phyloP scores from a whole-genome alignment of 2,329 filamentous ascomycete genomes.

The Colletotrichum paranaense region DNA sequence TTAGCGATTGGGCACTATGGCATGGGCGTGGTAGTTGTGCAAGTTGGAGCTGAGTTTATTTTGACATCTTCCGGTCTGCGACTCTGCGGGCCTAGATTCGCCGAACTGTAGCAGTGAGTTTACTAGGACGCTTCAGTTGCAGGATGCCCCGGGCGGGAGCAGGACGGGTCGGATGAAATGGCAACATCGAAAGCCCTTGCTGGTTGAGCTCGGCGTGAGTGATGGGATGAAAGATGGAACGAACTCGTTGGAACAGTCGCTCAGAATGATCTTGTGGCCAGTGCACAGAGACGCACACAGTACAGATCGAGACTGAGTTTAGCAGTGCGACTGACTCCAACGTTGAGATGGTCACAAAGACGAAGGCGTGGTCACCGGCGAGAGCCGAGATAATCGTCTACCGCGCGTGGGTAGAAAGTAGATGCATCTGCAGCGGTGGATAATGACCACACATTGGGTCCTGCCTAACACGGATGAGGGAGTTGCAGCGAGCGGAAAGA shows the following conservation, averaged over 20 bases:
- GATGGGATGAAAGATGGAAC: not conserved
- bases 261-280: not conserved
- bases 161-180: constrained; percentile 3
- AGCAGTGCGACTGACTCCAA: no score
- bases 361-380: no score
- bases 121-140: not conserved
- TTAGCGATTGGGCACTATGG: no score
- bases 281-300: not conserved
- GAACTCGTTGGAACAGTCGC: not conserved
- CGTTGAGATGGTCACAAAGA: no score
- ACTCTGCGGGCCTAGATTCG: not conserved
- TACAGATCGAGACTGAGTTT: not conserved
- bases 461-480: not conserved
- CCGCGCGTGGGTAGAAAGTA: not conserved
- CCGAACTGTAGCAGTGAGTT: constrained; percentile 11
- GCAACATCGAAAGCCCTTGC: not conserved
- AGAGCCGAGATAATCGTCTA: not conserved
- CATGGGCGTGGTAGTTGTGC: no score
- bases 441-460: not conserved
- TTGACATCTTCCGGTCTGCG: not conserved
- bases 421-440: not conserved
- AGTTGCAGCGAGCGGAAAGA: not conserved
- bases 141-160: not conserved
- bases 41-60: not conserved
- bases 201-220: not conserved